Conservation (phyloP, 129 eudicot species). For the Arctium lappa region DNA sequence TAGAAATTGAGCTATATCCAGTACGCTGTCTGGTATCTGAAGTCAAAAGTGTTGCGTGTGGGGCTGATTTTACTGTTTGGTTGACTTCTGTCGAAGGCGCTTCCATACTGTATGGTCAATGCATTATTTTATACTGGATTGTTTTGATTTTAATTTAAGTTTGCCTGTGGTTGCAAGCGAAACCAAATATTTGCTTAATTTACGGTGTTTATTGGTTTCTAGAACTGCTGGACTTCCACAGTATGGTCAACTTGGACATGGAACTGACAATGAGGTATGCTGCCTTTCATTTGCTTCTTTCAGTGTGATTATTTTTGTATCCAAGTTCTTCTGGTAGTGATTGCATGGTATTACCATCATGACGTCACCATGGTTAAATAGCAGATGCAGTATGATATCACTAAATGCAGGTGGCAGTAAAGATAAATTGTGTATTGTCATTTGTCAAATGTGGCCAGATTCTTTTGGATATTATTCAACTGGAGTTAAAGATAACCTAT, state of each 20-base stretch:
- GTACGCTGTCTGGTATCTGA: constrained; percentile 77
- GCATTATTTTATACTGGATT: background rate
- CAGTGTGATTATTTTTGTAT: background rate
- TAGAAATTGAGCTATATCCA: constrained; percentile 77
- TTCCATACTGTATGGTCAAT: constrained; percentile 76
- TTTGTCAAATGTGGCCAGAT: too few relatives aligned
- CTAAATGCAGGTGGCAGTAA: too few relatives aligned
- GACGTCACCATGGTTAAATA: too few relatives aligned
- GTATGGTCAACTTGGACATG: constrained; percentile 98
- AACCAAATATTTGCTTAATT: background rate
- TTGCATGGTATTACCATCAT: too few relatives aligned
- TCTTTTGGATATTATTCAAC: too few relatives aligned
- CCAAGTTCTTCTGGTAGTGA: background rate
- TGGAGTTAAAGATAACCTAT: too few relatives aligned
- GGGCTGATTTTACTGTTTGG: constrained; percentile 95
- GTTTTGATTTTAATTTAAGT: background rate
- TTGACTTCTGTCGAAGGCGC: constrained; percentile 77
- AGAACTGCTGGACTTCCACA: constrained; percentile 99
- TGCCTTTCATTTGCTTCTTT: background rate
- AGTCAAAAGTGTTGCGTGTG: constrained; percentile 62
- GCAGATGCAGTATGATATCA: too few relatives aligned
- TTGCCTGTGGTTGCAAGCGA: background rate
- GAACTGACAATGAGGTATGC: constrained; percentile 85
- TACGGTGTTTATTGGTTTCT: background rate
- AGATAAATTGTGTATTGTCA: too few relatives aligned